Evolutionary conservation across 805 yeast species (phyloP).

Genomic region (Metschnikowia lochheadii): DNA sequence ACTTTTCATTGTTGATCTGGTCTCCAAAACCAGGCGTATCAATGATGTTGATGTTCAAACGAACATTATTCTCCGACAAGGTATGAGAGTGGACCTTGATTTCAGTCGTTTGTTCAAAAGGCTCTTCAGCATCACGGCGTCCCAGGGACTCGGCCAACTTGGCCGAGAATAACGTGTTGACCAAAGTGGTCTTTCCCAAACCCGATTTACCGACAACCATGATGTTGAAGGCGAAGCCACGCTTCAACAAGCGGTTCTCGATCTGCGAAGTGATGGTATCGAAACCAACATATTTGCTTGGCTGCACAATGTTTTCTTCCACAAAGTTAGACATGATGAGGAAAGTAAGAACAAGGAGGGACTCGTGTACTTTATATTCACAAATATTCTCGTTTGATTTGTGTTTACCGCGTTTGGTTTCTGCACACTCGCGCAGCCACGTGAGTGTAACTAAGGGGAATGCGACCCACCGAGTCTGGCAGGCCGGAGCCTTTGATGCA

Average conservation of each 20-base stretch:
- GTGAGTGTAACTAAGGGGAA: slow-evolving; percentile 1
- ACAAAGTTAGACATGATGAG: slow-evolving; percentile 17
- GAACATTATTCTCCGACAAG: slow-evolving; percentile 81
- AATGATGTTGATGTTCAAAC: slow-evolving; percentile 78
- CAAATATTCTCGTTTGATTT: slow-evolving; percentile 2
- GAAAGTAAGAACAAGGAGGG: not conserved
- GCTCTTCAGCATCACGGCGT: slow-evolving; percentile 61
- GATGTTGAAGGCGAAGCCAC: slow-evolving; percentile 91
- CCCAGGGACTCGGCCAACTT: slow-evolving; percentile 74
- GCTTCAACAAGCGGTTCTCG: slow-evolving; percentile 83
- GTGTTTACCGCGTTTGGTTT: slow-evolving; percentile 8
- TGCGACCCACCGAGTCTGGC: not conserved
- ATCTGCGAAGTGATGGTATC: slow-evolving; percentile 95
- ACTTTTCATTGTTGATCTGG: slow-evolving; percentile 88
- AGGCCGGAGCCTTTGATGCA: not conserved
- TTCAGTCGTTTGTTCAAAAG: slow-evolving; percentile 82
- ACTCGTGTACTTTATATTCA: not conserved
- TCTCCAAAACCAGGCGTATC: slow-evolving; percentile 99
- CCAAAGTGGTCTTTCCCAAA: slow-evolving; percentile 86
- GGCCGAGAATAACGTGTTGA: slow-evolving; percentile 86
- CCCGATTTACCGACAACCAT: slow-evolving; percentile 93
- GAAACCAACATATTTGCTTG: slow-evolving; percentile 86
- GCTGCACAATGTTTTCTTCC: slow-evolving; percentile 37
- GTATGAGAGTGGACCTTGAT: slow-evolving; percentile 67
- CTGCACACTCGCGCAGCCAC: slow-evolving; percentile 5